phyloP scores from a whole-genome alignment of 768 basidiomycete genomes.

The Collybiopsis confluens region DNA sequence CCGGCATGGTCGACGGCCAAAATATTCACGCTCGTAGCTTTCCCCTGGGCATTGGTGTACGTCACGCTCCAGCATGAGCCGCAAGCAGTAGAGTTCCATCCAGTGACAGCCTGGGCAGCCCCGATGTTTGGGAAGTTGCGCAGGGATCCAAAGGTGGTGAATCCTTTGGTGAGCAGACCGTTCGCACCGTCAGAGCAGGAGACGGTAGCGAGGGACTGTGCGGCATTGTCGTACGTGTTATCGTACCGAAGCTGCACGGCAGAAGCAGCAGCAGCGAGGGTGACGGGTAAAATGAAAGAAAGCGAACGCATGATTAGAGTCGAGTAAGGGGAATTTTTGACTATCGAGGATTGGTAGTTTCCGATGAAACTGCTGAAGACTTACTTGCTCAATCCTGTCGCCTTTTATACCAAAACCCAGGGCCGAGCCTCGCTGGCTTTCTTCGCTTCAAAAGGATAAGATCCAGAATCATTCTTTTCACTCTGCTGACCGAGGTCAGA shows the following conservation, averaged over 20 bases:
- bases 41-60: slow-evolving; percentile 7
- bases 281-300: slow-evolving; percentile 21
- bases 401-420: too few species aligned
- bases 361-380: too few species aligned
- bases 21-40: neutral
- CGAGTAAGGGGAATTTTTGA: too few species aligned
- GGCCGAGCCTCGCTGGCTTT: too few species aligned
- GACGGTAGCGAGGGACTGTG: slow-evolving; percentile 21
- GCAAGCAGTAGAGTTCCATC: slow-evolving; percentile 33
- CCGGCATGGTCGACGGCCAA: slow-evolving; percentile 13
- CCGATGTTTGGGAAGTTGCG: slow-evolving; percentile 37
- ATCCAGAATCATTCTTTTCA: too few species aligned
- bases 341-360: too few species aligned
- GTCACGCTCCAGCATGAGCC: slow-evolving; percentile 13
- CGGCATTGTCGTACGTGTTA: slow-evolving; percentile 32
- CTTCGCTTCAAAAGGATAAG: too few species aligned
- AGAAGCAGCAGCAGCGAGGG: slow-evolving; percentile 35
- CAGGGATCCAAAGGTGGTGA: slow-evolving; percentile 29
- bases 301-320: slow-evolving; percentile 12
- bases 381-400: too few species aligned
- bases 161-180: slow-evolving; percentile 30
- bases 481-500: too few species aligned
- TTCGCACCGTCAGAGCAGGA: slow-evolving; percentile 38
- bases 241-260: slow-evolving; percentile 65
- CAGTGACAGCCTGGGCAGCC: slow-evolving; percentile 29